Conservation (phyloP, 1,139 yeast genomes). For the Magnusiomyces fungicola region DNA sequence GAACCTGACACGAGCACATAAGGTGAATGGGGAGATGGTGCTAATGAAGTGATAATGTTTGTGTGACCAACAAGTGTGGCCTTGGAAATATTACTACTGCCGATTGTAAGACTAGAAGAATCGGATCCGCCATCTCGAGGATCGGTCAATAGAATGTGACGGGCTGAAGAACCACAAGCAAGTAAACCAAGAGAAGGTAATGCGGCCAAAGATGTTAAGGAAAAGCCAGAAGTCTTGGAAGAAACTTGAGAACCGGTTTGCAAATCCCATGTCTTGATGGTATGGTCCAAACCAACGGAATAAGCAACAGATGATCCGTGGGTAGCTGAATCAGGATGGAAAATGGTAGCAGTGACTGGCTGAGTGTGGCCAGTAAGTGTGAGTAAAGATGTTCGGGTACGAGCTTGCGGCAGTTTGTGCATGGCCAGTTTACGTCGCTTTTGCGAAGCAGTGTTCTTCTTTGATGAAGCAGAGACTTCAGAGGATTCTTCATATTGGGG, state of each 20-base stretch:
- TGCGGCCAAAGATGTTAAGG: slow-evolving; percentile 68
- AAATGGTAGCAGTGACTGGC: slow-evolving; percentile 66
- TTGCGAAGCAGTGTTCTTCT: slow-evolving; percentile 65
- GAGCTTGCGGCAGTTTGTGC: slow-evolving; percentile 49
- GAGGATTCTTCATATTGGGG: slow-evolving; percentile 56
- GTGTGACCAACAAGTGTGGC: slow-evolving; percentile 81
- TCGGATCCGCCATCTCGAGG: slow-evolving; percentile 48
- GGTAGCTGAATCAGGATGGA: slow-evolving; percentile 55
- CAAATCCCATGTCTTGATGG: slow-evolving; percentile 93
- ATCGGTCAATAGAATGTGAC: slow-evolving; percentile 90
- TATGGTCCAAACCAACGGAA: slow-evolving; percentile 93
- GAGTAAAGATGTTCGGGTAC: slow-evolving; percentile 75
- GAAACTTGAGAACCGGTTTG: slow-evolving; percentile 69
- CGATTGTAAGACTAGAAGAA: slow-evolving; percentile 17
- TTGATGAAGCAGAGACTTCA: slow-evolving; percentile 22
- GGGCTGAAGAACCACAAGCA: slow-evolving; percentile 91
- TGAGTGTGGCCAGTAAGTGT: slow-evolving; percentile 77
- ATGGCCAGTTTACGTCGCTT: slow-evolving; percentile 80
- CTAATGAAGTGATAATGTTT: slow-evolving; percentile 78
- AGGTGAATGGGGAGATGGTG: slow-evolving; percentile 58
- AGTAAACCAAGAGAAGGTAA: slow-evolving; percentile 53
- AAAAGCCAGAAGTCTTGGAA: slow-evolving; percentile 81
- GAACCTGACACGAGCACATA: slow-evolving; percentile 85
- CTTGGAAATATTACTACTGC: slow-evolving; percentile 41
- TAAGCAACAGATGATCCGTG: slow-evolving; percentile 57